phyloP scores from a whole-genome alignment of 139 green algal genomes.

The Picochlorum sp. region DNA sequence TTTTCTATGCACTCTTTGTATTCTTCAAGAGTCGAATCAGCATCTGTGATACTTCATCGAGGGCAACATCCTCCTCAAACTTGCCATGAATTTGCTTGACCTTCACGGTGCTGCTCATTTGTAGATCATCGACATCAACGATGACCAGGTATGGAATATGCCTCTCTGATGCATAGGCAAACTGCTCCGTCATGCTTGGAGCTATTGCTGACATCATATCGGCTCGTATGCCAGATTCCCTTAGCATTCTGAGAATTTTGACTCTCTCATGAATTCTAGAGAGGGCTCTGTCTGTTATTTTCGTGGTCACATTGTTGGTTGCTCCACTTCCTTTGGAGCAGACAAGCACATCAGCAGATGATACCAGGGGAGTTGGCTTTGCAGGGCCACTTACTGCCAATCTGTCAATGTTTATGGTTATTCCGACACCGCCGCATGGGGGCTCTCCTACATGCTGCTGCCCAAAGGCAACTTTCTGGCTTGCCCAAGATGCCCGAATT shows the following conservation, averaged over 20 bases:
- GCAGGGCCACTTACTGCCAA: constrained; percentile 24
- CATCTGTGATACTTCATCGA: constrained; percentile 30
- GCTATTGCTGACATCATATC: constrained; percentile 48
- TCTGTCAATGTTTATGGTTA: constrained; percentile 55
- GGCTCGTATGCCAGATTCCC: constrained; percentile 55
- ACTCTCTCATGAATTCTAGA: constrained; percentile 60
- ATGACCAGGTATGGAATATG: constrained; percentile 69
- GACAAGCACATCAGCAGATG: constrained; percentile 66
- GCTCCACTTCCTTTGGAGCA: constrained; percentile 50
- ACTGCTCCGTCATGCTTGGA: constrained; percentile 66
- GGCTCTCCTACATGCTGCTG: background rate
- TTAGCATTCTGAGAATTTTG: constrained; percentile 50
- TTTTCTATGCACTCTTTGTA: too few relatives aligned
- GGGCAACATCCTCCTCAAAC: constrained; percentile 41
- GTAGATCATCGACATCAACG: constrained; percentile 29
- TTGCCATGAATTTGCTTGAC: constrained; percentile 46
- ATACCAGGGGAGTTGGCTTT: constrained; percentile 8
- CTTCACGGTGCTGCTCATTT: constrained; percentile 30
- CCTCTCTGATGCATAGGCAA: constrained; percentile 56
- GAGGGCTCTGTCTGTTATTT: background rate
- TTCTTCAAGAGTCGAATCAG: constrained; percentile 16
- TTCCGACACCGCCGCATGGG: constrained; percentile 41
- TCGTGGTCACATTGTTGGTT: background rate
- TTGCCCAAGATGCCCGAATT: constrained; percentile 53
- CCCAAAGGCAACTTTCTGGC: constrained; percentile 20